Percentiles rank a stretch among this genome's conserved stretches.
Evolutionary conservation across 495 filamentous ascomycete genomes (phyloP).

Genomic region (Neurospora sp.): DNA sequence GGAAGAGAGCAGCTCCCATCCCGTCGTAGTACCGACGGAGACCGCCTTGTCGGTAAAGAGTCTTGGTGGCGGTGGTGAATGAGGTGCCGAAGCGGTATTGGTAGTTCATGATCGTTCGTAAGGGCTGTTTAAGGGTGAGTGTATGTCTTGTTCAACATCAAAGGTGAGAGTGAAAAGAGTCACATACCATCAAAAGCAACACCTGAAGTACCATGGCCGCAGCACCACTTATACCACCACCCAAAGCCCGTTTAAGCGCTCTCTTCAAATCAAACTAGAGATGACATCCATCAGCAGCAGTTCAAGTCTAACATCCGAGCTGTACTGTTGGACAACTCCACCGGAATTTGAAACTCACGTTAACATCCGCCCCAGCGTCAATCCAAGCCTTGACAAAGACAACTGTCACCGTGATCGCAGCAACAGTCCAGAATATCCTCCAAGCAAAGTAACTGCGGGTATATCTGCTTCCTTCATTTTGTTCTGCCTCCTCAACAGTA

Average conservation of each 20-base stretch:
- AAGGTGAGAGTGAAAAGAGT: not conserved
- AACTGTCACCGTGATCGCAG: conserved; percentile 8
- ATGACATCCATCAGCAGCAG: not conserved
- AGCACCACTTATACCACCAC: conserved; percentile 23
- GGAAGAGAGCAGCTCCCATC: conserved; percentile 23
- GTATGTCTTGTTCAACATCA: not conserved
- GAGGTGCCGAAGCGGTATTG: conserved; percentile 24
- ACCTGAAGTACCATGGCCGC: conserved; percentile 29
- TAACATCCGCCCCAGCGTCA: conserved; percentile 19
- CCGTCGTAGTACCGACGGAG: conserved; percentile 23
- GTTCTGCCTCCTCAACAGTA: not conserved
- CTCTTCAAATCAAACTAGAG: conserved; percentile 18
- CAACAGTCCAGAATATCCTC: conserved; percentile 15
- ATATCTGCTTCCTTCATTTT: not conserved
- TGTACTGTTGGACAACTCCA: not conserved
- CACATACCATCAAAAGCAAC: conserved; percentile 22
- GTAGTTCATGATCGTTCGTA: conserved; percentile 30
- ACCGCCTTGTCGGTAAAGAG: conserved; percentile 18
- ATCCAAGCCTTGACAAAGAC: conserved; percentile 26
- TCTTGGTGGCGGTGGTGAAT: conserved; percentile 14
- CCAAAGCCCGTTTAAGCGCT: conserved; percentile 21
- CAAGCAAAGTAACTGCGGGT: conserved; percentile 2
- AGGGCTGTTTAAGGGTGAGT: conserved; percentile 9
- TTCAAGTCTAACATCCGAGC: not conserved
- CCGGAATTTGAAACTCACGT: conserved; percentile 7